Base-by-base conservation (phyloP, 2,329 filamentous ascomycete genomes). In the Diaporthe caulivora region DNA sequence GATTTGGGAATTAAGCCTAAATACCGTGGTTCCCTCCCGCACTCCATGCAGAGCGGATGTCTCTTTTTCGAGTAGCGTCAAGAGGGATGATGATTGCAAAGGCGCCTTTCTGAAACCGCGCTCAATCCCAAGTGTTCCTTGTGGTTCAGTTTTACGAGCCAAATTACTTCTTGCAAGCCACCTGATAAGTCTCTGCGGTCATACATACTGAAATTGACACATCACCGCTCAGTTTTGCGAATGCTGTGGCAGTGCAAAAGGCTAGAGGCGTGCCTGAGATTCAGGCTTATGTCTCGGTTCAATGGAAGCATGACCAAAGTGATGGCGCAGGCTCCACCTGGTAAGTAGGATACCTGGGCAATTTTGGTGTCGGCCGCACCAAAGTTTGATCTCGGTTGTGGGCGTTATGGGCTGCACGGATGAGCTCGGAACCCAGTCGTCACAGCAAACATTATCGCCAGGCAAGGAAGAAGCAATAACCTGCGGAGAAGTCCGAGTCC, bases 1-100 rank as follows among this genome's bases (percentile, higher is more conserved):
- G 9, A 18, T 26, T 26, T 60, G 40, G 17, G 51, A 47, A 68
- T 72, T 72, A 24, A 67, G 70, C 49, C 70, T 72, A 72, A 72
- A 67, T 67, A 34, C 37, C 51, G 18, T 24, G 34, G 58, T 67
- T 11, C 29, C 24, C 53, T 49, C 29, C 31, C 42, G 49, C 40
- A 26, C 17, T 29, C 9, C 18, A 21, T 15, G 17, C 26, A 26
- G 37, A 42, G 54, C 34, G 29, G n/a, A 10, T 49, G 42, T 71
- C 57, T 44, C 31, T 34, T 24, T 34, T 26, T 24, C 49, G n/a
- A 26, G 37, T 47, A 1, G 7, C 26, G 17, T 24, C 17, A 11
- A 3, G 37, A 15, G 24, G 2, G 26, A 13, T n/a, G 6, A 13
- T 17, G 5, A 34, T 13, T 17, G 21, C 13, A 21, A 44, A 37